These are phyloP conservation scores for Scheffersomyces stipitis DNA, from an alignment of 805 yeast genomes.

Conservation along the genomic window DNA sequence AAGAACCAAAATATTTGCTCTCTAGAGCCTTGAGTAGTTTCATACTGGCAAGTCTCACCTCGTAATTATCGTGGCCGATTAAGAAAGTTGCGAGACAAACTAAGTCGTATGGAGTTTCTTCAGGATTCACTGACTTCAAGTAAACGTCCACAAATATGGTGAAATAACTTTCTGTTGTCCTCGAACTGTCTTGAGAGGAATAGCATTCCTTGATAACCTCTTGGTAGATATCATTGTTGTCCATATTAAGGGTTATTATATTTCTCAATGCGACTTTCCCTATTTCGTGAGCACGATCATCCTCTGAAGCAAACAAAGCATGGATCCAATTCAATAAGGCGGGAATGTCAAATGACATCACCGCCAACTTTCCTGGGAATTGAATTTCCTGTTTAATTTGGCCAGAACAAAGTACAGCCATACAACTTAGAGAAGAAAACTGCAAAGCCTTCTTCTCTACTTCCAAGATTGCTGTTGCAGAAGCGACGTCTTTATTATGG, in stretches of 20 bases:
- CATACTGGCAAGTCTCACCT: constrained; percentile 71
- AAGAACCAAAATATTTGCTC: constrained; percentile 40
- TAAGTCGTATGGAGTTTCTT: constrained; percentile 57
- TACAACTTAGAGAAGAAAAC: constrained; percentile 70
- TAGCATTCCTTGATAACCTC: constrained; percentile 76
- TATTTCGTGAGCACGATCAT: constrained; percentile 54
- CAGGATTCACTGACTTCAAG: constrained; percentile 46
- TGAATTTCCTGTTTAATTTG: constrained; percentile 53
- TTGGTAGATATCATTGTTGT: constrained; percentile 48
- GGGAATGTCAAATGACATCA: constrained; percentile 68
- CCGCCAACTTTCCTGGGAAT: constrained; percentile 47
- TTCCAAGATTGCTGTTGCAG: constrained; percentile 75
- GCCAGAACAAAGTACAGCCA: constrained; percentile 83
- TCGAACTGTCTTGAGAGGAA: constrained; percentile 46
- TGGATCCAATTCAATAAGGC: constrained; percentile 81
- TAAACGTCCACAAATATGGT: constrained; percentile 67
- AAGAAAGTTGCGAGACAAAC: constrained; percentile 77
- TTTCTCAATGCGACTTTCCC: constrained; percentile 74
- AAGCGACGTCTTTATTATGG: constrained; percentile 38
- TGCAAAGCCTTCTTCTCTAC: constrained; percentile 73
- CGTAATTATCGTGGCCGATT: constrained; percentile 68
- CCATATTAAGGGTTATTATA: constrained; percentile 60
- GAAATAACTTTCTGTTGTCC: constrained; percentile 68
- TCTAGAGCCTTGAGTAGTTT: constrained; percentile 70
- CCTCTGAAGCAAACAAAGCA: constrained; percentile 59